Base-by-base conservation (phyloP, 129 eudicot species). In the Helianthus tuberosus region DNA sequence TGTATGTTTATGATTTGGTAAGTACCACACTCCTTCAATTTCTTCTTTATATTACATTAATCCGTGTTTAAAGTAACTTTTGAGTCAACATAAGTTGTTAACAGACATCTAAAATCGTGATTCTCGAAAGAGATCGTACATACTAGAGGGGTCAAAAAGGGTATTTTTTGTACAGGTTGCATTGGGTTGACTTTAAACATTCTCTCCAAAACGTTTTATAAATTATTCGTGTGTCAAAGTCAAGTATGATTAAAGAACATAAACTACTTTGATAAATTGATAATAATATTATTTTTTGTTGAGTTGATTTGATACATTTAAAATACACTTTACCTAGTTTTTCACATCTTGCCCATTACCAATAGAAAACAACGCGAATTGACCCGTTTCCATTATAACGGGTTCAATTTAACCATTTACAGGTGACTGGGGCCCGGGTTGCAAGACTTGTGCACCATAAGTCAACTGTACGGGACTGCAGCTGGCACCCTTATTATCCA, bases 401-500 rank as follows among this genome's bases (percentile, higher is more conserved):
- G 12, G 13, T 11, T 57, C 12, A 17, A 41, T 12, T 67, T 55
- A 68, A 67, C 17, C 15, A 58, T 72, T 29, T 76, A 0, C 60
- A 93, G 98, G 91, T 85, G 66, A 90, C 79, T 53, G 96, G 97
- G 35, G 88, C 78, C 11, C 82, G 76, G 76, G 94, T 86, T 50
- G 89, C 89, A 39, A 86, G 81, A 75, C 87, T 94, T 23, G 80
- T 76, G 73, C 85, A 91, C 90, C 99, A 94, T 53, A 77, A 60
- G 71, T 81, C 97, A 36, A 88, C 97, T 0, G 90, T 94, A 8
- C 84, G 99, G 54, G 99, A 91, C 60, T 94, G 99, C 55, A 89
- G 86, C 59, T 94, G 99, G 97, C 99, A 94, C 72, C 97, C 99
- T 14, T 47, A 66, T 16, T 91, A 91, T 57, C 99, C 99, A 5